These are phyloP conservation scores for Septoria petroselini DNA, from an alignment of 2,329 filamentous ascomycete species.

Conservation along the genomic window DNA sequence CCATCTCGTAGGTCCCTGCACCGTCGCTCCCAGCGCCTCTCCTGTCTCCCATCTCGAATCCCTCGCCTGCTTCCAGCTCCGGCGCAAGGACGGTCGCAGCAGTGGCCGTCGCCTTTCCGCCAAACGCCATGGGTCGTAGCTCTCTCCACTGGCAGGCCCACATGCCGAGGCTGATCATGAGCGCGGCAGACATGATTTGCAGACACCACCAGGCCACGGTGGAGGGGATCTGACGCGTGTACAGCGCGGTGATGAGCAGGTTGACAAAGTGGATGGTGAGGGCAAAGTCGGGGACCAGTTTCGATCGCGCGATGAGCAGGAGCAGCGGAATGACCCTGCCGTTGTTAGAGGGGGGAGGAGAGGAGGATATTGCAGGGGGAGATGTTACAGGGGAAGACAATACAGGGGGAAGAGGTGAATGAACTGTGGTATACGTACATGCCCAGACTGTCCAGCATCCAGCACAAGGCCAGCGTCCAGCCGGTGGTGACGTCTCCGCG, in stretches of 20 bases:
- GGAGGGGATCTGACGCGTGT: conserved; percentile 70
- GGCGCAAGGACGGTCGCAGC: conserved; percentile 19
- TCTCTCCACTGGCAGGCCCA: conserved; percentile 93
- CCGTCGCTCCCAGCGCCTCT: conserved; percentile 46
- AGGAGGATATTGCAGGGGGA: too few species aligned
- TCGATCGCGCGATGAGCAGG: conserved; percentile 78
- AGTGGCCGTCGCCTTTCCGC: conserved; percentile 50
- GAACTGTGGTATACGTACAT: conserved; percentile 50
- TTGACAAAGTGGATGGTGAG: conserved; percentile 84
- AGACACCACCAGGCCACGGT: conserved; percentile 84
- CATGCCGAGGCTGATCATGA: conserved; percentile 71
- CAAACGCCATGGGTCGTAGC: conserved; percentile 82
- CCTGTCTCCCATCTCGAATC: conserved; percentile 41
- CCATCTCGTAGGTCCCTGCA: conserved; percentile 50
- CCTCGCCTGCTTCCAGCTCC: conserved; percentile 39
- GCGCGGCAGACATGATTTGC: conserved; percentile 57
- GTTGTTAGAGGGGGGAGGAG: too few species aligned
- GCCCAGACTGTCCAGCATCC: conserved; percentile 63
- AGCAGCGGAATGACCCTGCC: conserved; percentile 79
- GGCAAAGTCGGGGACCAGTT: conserved; percentile 92
- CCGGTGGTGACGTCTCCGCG: conserved; percentile 66
- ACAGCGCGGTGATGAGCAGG: conserved; percentile 72
- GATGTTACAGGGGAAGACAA: too few species aligned
- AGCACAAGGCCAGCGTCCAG: conserved; percentile 66
- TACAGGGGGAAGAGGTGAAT: too few species aligned